Evolutionary conservation across 2,329 filamentous ascomycete species (phyloP), one percentile per base, ranked within the genome.

Genomic region (Botrytis hyacinthi): DNA sequence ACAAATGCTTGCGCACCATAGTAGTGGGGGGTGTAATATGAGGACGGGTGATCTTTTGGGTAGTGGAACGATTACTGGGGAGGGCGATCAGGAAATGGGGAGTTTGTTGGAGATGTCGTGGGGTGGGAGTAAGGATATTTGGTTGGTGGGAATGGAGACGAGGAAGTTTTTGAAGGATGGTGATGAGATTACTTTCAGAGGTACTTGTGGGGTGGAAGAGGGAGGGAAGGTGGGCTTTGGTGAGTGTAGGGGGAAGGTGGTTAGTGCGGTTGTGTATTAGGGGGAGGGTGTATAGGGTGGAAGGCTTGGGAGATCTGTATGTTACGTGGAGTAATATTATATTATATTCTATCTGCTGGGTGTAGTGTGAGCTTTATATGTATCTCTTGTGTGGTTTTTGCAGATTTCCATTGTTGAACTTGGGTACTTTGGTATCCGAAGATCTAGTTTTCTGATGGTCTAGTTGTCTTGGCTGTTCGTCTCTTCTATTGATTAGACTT

Each of bases 1-100:
- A 7, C 93, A 95, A 81, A 94, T 95, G 92, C 85, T 95, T 59
- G 88, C 93, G 1, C 93, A 95, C 80, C 93, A 95, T 80, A 90
- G 91, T 1, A 87, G 93, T 65, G 92, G 91, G 1, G 93, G 93
- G 9, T 96, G 93, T 81, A 89, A 90, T 5, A 86, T 96, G 85
- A 87, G 89, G 65, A 87, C 90, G 0, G 93, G 93, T 48, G 93
- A 96, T 80, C 82, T 96, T 70, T 83, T 96, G 9, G 93, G 92
- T 3, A 93, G 91, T 3, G 93, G 93, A 4, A 96, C 93, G 1
- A 95, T 96, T 78, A 91, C 88, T 61, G 93, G 93, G 3, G 85
- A 82, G 8, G 85, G 71, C 6, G 65, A 74, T 85, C 62, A 83
- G 18, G 88, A 89, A 10, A 84, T 90, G 76, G 93, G 93, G 1